Evolutionary conservation across 345 rosid genomes (phyloP), one percentile per base, ranked within the genome.

Genomic region (Lagerstroemia speciosa): DNA sequence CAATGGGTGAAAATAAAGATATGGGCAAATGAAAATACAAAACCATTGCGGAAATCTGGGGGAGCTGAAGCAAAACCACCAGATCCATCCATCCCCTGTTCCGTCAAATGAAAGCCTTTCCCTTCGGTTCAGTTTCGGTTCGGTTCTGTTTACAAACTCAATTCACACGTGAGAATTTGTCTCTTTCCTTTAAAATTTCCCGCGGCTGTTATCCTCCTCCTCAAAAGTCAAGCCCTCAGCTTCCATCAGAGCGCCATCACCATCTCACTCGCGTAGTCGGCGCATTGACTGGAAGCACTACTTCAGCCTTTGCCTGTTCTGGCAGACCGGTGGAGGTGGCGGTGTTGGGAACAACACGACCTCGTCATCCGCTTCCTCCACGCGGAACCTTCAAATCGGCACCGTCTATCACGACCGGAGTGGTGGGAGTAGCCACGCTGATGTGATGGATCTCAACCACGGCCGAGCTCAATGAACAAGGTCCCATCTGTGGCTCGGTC

Each of bases 401-500:
- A 78, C 72, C 70, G 50, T 19, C 67, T 61, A 46, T 55, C 52
- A 62, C 67, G 66, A 61, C 71, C 32, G 62, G n/a, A 52, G 67
- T 48, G 40, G 67, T 45, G 71, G 62, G n/a, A 50, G 20, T 33
- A 80, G 80, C 22, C 76, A 75, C 41, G 69, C 50, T 55, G 88
- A 71, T 32, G 75, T 55, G 88, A 71, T 32, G 75, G 33, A 19
- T 66, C 83, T 46, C 66, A 70, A 48, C 24, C 67, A 14, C 69
- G 61, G 57, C 63, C 86, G 19, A 68, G 79, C 50, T 78, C 84
- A 16, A 14, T 86, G 27, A 73, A 43, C 65, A 81, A 91, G 38
- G 80, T 89, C 53, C 86, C 96, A 20, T 86, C 90, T 36, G 85
- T 93, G 36, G 97, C 95, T 34, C 87, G 88, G 82, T 91, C 97